Evolutionary conservation across 1,139 yeast genomes (phyloP), one percentile per base, ranked within the genome.

Genomic region (Wickerhamomyces sp.): DNA sequence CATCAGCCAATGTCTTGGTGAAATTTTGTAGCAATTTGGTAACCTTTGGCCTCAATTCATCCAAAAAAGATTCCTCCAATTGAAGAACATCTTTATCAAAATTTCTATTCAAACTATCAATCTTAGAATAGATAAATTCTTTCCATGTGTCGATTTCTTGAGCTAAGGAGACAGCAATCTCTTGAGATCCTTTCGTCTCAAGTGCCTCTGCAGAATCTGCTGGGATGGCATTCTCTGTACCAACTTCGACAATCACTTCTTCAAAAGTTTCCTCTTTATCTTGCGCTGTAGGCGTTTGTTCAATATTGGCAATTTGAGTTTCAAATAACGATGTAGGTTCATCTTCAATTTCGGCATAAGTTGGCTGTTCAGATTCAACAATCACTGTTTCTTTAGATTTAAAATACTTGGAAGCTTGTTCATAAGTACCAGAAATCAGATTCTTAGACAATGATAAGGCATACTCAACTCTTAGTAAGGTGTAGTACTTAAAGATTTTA

Each of bases 1-100:
- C 68, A 15, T 54, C 47, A 45, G 70, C 70, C 42, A 73, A 70
- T 3, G 52, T 52, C n/a, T 52, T 56, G 41, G 77, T 73, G 35
- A 79, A 58, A 2, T 56, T 46, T 44, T 68, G 69, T 39, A 81
- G 61, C 22, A 59, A 58, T 1, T 61, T 61, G 12, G 72, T 66
- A 19, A 80, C 54, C 3, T 52, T 46, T 5, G 69, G 69, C 38
- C 63, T 64, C 31, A 72, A 52, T 4, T 51, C 49, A 0, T 56
- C 65, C 31, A 72, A 56, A 22, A 63, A 61, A 3, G 46, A 45
- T 6, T 61, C 55, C 31, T 75, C 63, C 16, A 65, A 49, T 0
- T 69, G 67, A 17, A 59, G 51, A 15, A 60, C 47, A 19, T 61
- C 58, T 8, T 39, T 39, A 17, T 59, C 55, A 38, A 60, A 58